Evolutionary conservation across 2,329 filamentous ascomycete species (phyloP), one percentile per base, ranked within the genome.

Genomic region (Rhytidhysteron rufulum): DNA sequence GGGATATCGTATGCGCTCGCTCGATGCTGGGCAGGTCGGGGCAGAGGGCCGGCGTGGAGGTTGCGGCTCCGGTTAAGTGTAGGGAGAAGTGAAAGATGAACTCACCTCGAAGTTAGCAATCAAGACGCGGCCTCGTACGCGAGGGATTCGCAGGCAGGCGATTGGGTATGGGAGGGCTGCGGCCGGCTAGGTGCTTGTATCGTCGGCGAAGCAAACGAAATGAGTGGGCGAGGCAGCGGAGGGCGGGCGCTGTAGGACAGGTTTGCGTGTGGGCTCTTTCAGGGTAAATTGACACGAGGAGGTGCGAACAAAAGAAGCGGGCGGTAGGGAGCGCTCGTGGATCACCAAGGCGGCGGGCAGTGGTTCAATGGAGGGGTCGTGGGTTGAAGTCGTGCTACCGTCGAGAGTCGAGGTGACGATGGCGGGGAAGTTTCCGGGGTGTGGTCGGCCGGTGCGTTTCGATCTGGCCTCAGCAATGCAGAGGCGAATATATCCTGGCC

Each of bases 91-190:
- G 20, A 46, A 43, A 40, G 38, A 48, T 56, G 62, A 57, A 63
- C 60, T 65, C 58, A 63, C 61, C 57, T 57, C 37, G 42, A 37
- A 42, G 32, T n/a, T 25, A 21, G 20, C 36, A 45, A 36, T 39
- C 34, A 31, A 19, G 37, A 16, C 24, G 32, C 30, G 18, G 40
- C 34, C 39, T 42, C 37, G 41, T 37, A 43, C 33, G 37, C 24
- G 32, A 25, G 25, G 36, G 21, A 21, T 11, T 34, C 4, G 37
- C 36, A 17, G 29, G 37, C 5, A 36, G 18, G 13, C 24, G 40
- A 50, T 37, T 40, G 51, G 20, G 15, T 15, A 11, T 17, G n/a
- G 31, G 20, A 32, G 39, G 18, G 38, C 4, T 30, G 32, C 35
- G 40, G 37, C n/a, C 35, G 40, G 40, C 20, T 42, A 34, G 40